Conservation (phyloP, 2,329 filamentous ascomycete genomes). For the Cladophialophora exuberans region DNA sequence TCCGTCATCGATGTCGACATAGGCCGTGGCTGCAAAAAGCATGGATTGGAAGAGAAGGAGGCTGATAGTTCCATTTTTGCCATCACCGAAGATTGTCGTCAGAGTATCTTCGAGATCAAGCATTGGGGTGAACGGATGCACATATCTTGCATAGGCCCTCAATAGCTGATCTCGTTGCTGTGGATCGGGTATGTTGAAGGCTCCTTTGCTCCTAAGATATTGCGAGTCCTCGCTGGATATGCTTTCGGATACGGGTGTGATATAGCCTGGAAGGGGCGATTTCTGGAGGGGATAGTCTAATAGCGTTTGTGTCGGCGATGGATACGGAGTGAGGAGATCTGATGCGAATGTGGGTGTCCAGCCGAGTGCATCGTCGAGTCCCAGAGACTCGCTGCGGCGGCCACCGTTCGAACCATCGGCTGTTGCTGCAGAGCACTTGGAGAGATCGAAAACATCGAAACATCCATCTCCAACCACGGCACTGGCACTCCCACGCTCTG, state of each 20-base stretch:
- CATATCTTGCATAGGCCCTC: conserved; percentile 80
- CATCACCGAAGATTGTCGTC: conserved; percentile 61
- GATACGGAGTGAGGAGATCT: conserved; percentile 49
- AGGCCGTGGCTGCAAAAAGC: conserved; percentile 90
- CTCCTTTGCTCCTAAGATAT: conserved; percentile 82
- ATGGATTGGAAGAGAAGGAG: conserved; percentile 89
- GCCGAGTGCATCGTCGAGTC: conserved; percentile 39
- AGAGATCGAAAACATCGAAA: conserved; percentile 13
- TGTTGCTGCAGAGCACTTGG: background rate
- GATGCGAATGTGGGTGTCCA: conserved; percentile 17
- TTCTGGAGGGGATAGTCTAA: conserved; percentile 52
- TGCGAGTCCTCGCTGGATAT: conserved; percentile 79
- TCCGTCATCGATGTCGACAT: conserved; percentile 80
- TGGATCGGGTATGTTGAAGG: conserved; percentile 72
- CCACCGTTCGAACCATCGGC: background rate
- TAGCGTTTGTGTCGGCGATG: conserved; percentile 48
- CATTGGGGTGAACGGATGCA: conserved; percentile 92
- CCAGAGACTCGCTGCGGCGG: conserved; percentile 17
- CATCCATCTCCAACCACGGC: background rate
- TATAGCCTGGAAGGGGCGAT: conserved; percentile 65
- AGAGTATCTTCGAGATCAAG: conserved; percentile 68
- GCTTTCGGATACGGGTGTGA: conserved; percentile 75
- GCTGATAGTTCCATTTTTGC: conserved; percentile 74
- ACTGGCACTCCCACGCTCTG: background rate
- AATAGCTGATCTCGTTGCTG: conserved; percentile 78